These are phyloP conservation scores for Raffaelea albimanens DNA, from an alignment of 2,329 filamentous ascomycete genomes.

Conservation along the genomic window DNA sequence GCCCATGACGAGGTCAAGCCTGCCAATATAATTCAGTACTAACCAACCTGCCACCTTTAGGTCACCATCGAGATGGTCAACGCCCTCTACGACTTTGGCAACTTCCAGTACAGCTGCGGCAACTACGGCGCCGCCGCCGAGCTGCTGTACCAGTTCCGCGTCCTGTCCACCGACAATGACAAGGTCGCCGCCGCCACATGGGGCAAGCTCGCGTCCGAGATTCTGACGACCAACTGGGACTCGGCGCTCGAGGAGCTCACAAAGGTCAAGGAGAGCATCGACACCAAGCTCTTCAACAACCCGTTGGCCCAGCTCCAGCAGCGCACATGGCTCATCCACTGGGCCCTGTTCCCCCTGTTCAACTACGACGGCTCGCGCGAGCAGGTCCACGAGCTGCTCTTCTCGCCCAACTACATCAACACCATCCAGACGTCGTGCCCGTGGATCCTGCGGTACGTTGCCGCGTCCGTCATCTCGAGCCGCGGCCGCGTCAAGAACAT, in stretches of 20 bases:
- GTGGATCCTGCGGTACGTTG: constrained; percentile 91
- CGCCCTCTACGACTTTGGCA: constrained; percentile 87
- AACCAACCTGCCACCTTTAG: constrained; percentile 26
- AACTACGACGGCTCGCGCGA: constrained; percentile 92
- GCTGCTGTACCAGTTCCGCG: constrained; percentile 93
- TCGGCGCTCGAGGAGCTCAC: constrained; percentile 80
- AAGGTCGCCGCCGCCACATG: constrained; percentile 92
- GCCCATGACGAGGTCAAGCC: too few species aligned
- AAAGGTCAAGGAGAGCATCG: constrained; percentile 86
- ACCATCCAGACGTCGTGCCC: constrained; percentile 97
- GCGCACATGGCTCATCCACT: constrained; percentile 96
- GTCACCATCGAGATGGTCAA: constrained; percentile 94
- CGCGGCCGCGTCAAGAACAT: constrained; percentile 73
- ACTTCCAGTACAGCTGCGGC: constrained; percentile 96
- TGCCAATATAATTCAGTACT: too few species aligned
- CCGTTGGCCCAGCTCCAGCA: constrained; percentile 90
- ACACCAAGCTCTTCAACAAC: constrained; percentile 93
- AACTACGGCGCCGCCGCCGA: constrained; percentile 87
- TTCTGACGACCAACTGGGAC: constrained; percentile 93
- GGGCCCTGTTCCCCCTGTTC: constrained; percentile 97
- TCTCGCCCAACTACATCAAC: constrained; percentile 97
- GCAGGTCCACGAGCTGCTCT: constrained; percentile 88
- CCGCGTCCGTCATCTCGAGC: constrained; percentile 91
- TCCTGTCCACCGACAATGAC: constrained; percentile 96
- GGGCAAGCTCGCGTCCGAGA: constrained; percentile 96